Evolutionary conservation across 768 basidiomycete genomes (phyloP), one percentile per base, ranked within the genome.

Genomic region (Boletus sp.): DNA sequence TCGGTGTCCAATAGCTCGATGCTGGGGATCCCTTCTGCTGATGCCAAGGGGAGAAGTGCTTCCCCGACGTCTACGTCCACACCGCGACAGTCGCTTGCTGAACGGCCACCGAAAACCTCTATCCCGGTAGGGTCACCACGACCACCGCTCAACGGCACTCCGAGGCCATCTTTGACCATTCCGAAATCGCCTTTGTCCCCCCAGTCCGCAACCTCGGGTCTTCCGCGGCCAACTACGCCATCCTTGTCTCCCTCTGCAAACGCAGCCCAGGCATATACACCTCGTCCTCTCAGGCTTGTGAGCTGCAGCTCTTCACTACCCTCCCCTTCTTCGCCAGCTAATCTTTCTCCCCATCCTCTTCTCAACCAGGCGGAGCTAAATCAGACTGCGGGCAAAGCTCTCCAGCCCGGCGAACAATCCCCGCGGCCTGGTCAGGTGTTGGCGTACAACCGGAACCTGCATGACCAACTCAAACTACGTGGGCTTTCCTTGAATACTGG

Each of bases 391-490:
- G 15, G 2, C 30, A 68, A 59, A 46, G 24, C 11, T 47, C 55
- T 57, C 28, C 66, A 64, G 57, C 67, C 68, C 18, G 60, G 72
- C 32, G 55, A 69, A 46, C 69, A 61, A 36, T 45, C 52, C n/a
- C 56, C 64, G 0, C 63, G 66, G 0, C 59, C 69, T 4, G 67
- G 68, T 45, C 64, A 63, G 42, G 50, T 76, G 17, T 51, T 72
- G 55, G 54, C 55, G 6, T 71, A 74, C 36, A 75, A 75, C 41
- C 60, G 73, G 7, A 74, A 75, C 14, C 35, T 75, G n/a, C 67
- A 69, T 48, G 67, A 75, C 58, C 71, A 71, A 29, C 67, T 72
- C 50, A 72, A 72, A 20, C 48, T 57, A 14, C 64, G 64, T 8
- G 18, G 67, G 0, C 48, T 65, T 1, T 64, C 65, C 20, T 6